These are phyloP conservation scores for Xerocomellus chrysenteron DNA, from an alignment of 768 basidiomycete species.

Conservation along the genomic window DNA sequence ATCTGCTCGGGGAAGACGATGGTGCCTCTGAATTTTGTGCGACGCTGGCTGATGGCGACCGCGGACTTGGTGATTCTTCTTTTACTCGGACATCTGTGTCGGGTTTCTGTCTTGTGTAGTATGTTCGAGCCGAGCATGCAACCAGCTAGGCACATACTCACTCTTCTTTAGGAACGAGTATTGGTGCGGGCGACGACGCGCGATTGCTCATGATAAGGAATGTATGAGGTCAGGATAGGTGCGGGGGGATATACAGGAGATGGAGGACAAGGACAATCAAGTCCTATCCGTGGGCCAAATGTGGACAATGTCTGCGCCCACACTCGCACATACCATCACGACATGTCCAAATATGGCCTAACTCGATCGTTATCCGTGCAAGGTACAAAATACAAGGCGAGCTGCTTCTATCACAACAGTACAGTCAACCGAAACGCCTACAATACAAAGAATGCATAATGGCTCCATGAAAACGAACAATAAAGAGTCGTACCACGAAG, in stretches of 20 bases:
- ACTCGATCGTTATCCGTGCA: constrained; percentile 9
- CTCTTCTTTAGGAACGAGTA: constrained; percentile 5
- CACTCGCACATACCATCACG: not conserved
- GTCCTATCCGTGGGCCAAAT: constrained; percentile 3
- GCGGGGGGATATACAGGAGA: constrained; percentile 7
- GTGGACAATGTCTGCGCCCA: constrained; percentile 3
- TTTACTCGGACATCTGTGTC: constrained; percentile 7
- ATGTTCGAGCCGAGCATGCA: constrained; percentile 2
- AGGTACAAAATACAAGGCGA: constrained; percentile 7
- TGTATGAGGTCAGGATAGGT: constrained; percentile 7
- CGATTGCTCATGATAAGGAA: constrained; percentile 34
- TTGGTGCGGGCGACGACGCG: not conserved
- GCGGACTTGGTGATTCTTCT: constrained; percentile 10
- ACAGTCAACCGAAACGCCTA: not conserved
- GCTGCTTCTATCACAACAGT: not conserved
- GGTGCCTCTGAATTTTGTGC: not conserved
- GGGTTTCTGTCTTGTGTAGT: constrained; percentile 14
- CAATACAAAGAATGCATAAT: not conserved
- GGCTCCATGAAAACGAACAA: not conserved
- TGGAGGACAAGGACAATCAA: constrained; percentile 11
- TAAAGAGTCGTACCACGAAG: not conserved
- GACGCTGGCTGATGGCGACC: constrained; percentile 7
- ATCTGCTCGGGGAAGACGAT: constrained; percentile 15
- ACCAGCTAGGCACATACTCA: constrained; percentile 6
- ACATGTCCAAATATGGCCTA: constrained; percentile 26